A percentile compares a stretch with the other conserved stretches of the same genome.
Evolutionary conservation across 2,329 filamentous ascomycete genomes (phyloP).

Genomic region (Colletotrichum camelliae): DNA sequence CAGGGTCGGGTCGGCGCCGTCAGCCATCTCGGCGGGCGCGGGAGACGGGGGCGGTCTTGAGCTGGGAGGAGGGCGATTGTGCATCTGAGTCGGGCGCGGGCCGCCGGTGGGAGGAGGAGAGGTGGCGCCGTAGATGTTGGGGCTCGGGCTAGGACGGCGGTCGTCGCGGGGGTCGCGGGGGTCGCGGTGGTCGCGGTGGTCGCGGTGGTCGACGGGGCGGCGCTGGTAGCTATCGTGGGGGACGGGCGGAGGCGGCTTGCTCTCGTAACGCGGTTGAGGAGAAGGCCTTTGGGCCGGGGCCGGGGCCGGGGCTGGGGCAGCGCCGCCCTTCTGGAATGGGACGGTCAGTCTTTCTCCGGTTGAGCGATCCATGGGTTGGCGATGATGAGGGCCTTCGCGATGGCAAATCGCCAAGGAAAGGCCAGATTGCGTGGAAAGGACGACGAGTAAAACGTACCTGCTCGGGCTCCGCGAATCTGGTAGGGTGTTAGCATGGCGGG

Average conservation of each 20-base stretch:
- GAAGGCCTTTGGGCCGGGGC: constrained; percentile 19
- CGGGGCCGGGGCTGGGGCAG: constrained; percentile 19
- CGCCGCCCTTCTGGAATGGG: constrained; percentile 23
- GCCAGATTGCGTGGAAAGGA: neutral
- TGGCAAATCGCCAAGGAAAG: constrained; percentile 3
- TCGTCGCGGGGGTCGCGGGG: constrained; percentile 25
- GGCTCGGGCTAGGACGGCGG: constrained; percentile 25
- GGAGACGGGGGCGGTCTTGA: constrained; percentile 72
- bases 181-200: constrained; percentile 26
- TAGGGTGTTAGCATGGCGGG: constrained; percentile 29
- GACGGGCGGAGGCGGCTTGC: constrained; percentile 50
- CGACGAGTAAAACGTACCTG: constrained; percentile 50
- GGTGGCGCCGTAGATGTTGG: constrained; percentile 49
- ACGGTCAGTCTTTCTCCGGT: constrained; percentile 4
- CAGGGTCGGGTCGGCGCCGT: constrained; percentile 72
- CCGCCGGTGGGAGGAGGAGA: constrained; percentile 56
- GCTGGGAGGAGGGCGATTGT: constrained; percentile 58
- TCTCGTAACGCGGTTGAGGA: constrained; percentile 48
- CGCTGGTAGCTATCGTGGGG: constrained; percentile 33
- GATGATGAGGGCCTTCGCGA: neutral
- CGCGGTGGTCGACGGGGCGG: constrained; percentile 21
- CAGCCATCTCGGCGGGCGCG: constrained; percentile 48
- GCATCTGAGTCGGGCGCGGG: constrained; percentile 43
- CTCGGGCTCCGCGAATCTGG: constrained; percentile 78
- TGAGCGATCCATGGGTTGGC: constrained; percentile 24